Conservation (phyloP, 2,329 filamentous ascomycete species). For the Aspergillus sp. region DNA sequence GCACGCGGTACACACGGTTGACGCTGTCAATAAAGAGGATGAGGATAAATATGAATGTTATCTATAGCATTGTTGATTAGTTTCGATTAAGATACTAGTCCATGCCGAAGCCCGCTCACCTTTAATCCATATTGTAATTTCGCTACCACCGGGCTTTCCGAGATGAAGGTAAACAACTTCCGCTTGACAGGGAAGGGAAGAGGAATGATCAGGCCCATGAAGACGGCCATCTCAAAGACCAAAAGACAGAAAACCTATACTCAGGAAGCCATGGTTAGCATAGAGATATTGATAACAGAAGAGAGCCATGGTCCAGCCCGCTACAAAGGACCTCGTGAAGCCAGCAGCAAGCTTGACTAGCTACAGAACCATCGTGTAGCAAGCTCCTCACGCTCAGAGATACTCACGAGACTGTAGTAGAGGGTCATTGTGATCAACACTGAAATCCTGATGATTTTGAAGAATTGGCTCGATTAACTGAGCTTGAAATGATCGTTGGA, state of each 20-base stretch:
- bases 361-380: too few species aligned
- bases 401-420: slow-evolving; percentile 60
- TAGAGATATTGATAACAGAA: background rate
- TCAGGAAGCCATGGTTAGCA: background rate
- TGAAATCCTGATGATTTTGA: background rate
- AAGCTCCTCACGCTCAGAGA: too few species aligned
- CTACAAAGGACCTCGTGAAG: background rate
- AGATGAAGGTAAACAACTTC: slow-evolving; percentile 92
- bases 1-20: slow-evolving; percentile 91
- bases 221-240: slow-evolving; percentile 45
- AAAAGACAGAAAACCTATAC: slow-evolving; percentile 45
- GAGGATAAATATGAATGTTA: slow-evolving; percentile 97
- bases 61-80: slow-evolving; percentile 42
- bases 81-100: background rate
- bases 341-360: background rate
- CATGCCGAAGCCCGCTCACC: slow-evolving; percentile 36
- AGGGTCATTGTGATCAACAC: slow-evolving; percentile 53
- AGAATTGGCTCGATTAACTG: background rate
- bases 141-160: slow-evolving; percentile 74
- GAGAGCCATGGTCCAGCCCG: background rate
- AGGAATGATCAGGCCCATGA: slow-evolving; percentile 57
- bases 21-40: slow-evolving; percentile 98
- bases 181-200: slow-evolving; percentile 81
- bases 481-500: slow-evolving; percentile 60
- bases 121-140: slow-evolving; percentile 97